Evolutionary conservation across 2,329 filamentous ascomycete species (phyloP), one percentile per base, ranked within the genome.

Genomic region (Trichoderma sp.): DNA sequence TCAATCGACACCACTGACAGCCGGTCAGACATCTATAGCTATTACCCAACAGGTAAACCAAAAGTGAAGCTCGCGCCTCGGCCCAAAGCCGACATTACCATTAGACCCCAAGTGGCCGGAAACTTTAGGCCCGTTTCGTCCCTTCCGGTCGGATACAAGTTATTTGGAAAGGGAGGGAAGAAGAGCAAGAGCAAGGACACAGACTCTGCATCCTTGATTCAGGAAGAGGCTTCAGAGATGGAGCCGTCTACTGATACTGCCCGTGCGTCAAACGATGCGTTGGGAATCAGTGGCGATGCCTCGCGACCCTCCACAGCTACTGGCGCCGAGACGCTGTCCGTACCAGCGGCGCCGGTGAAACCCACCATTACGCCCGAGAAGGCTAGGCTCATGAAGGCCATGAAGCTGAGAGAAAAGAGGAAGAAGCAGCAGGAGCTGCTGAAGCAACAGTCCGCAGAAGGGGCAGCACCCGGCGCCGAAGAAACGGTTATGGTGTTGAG

Each of bases 11-110:
- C 83, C 21, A 75, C 75, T 32, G 84, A 85, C 14, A 78, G 81
- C 28, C 82, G 84, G 55, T 79, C 82, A 6, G 87, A 89, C 13
- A 74, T 85, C 39, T 85, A 84, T 75, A 81, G 79, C 72, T 83
- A 83, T 70, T 83, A 83, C 69, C 78, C 81, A 28, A 84, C 84
- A 72, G 81, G 83, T 74, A 93, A 92, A 75, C 91, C 90, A 54
- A 97, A 96, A 78, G 90, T 97, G 68, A 97, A 96, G 80, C 87
- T 97, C 54, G 96, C 90, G 1, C 95, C 96, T 11, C 87, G 95
- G 56, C 94, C 94, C 30, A 95, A 93, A 3, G 77, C 89, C 52
- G 90, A 93, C 71, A 82, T 86, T 51, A 83, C 84, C 71, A 84
- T 87, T 68, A 85, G 86, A 74, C 86, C 89, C 70, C 86, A 90